Percentiles rank a stretch among this genome's conserved stretches.
These are phyloP conservation scores for Polyporus tsugae DNA, from an alignment of 1,284 basidiomycete species.

Conservation along the genomic window DNA sequence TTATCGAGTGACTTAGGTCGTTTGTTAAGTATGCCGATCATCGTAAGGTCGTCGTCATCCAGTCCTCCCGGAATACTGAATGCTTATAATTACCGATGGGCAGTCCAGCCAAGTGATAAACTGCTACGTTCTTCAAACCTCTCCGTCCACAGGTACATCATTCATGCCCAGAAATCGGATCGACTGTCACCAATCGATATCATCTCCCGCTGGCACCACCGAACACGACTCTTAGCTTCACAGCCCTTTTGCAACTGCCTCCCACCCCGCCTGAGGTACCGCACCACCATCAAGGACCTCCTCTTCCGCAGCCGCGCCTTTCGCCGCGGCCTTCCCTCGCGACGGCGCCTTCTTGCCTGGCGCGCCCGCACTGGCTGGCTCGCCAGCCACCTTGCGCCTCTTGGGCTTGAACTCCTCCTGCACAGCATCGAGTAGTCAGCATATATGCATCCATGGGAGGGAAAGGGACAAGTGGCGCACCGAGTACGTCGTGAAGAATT, in stretches of 20 bases:
- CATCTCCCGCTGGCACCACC: no score
- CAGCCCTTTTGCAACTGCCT: neutral
- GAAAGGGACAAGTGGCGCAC: slow-evolving; percentile 7
- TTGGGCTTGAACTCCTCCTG: slow-evolving; percentile 1
- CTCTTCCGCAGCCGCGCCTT: neutral
- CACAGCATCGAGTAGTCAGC: neutral
- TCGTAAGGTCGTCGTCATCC: no score
- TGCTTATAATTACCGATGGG: no score
- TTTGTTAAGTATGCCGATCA: no score
- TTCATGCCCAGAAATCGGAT: no score
- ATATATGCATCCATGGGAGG: neutral
- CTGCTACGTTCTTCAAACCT: no score
- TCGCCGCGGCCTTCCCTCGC: neutral
- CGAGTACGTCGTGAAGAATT: slow-evolving; percentile 38
- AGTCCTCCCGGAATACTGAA: no score
- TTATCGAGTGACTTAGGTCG: no score
- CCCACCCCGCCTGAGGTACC: neutral
- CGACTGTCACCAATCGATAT: no score
- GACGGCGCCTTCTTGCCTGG: neutral
- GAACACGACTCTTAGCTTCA: neutral
- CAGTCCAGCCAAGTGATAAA: no score
- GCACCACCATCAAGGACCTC: neutral
- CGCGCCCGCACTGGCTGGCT: neutral
- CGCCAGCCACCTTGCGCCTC: neutral
- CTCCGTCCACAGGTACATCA: no score